Percentiles rank a stretch among this genome's conserved stretches.
Conservation (phyloP, 2,329 filamentous ascomycete genomes). For the Elsinoe australis region DNA sequence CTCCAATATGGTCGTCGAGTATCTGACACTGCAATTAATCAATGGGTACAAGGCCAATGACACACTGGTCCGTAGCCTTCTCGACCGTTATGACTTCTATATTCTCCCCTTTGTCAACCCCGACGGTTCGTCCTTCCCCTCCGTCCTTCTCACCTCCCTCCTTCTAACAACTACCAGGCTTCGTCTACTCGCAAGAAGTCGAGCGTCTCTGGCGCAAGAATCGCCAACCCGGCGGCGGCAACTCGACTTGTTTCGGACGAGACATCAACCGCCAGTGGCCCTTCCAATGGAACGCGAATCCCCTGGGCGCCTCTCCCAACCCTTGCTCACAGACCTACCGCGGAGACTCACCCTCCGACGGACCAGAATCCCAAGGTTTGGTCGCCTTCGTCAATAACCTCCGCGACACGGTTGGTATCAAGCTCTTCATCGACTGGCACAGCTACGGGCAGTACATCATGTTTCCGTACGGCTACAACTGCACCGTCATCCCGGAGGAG, state of each 20-base stretch:
- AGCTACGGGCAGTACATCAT: constrained; percentile 93
- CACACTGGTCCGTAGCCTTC: constrained; percentile 37
- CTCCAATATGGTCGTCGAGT: constrained; percentile 44
- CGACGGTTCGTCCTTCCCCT: constrained; percentile 33
- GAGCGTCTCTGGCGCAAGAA: constrained; percentile 58
- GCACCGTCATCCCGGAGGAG: constrained; percentile 67
- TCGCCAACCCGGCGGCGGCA: constrained; percentile 34
- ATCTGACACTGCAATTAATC: constrained; percentile 45
- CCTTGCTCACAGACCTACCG: constrained; percentile 46
- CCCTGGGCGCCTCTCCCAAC: constrained; percentile 43
- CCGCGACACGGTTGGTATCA: constrained; percentile 66
- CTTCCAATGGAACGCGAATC: constrained; percentile 41
- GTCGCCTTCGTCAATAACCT: constrained; percentile 52
- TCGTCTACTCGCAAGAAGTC: constrained; percentile 50
- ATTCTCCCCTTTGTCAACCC: constrained; percentile 57
- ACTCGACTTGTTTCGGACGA: constrained; percentile 25
- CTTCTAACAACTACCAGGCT: constrained; percentile 37
- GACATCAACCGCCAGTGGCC: constrained; percentile 52
- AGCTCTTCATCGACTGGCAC: constrained; percentile 75
- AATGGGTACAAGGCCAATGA: constrained; percentile 37
- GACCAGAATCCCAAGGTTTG: constrained; percentile 47
- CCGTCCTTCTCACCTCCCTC: constrained; percentile 20
- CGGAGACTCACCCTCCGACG: constrained; percentile 35
- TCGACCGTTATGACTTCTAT: constrained; percentile 60
- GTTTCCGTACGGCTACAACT: constrained; percentile 86